phyloP scores from a whole-genome alignment of 371 early-diverging fungal species.

The Mucor racemosus region DNA sequence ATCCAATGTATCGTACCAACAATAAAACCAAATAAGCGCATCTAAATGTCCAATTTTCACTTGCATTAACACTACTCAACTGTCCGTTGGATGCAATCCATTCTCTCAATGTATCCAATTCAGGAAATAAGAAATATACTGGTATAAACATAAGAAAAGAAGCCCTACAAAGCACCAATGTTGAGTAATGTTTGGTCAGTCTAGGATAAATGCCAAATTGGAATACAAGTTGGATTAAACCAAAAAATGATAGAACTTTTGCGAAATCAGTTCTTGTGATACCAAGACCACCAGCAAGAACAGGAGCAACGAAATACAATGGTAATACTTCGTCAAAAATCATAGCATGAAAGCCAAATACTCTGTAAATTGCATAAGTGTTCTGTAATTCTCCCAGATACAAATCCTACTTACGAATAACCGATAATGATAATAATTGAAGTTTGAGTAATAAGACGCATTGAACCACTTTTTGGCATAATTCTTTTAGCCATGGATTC shows the following conservation, averaged over 20 bases:
- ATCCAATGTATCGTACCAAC: slow-evolving; percentile 50
- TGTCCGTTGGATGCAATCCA: slow-evolving; percentile 16
- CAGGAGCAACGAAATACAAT: slow-evolving; percentile 64
- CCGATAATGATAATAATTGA: slow-evolving; percentile 44
- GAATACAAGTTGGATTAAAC: slow-evolving; percentile 52
- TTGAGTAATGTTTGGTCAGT: slow-evolving; percentile 44
- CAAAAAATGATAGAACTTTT: slow-evolving; percentile 49
- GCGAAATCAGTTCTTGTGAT: slow-evolving; percentile 50
- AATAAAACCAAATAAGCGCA: slow-evolving; percentile 42
- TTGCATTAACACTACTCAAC: neutral
- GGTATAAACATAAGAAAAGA: slow-evolving; percentile 46
- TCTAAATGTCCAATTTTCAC: slow-evolving; percentile 24
- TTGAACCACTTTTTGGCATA: slow-evolving; percentile 16
- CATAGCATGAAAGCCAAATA: slow-evolving; percentile 71
- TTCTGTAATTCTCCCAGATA: neutral
- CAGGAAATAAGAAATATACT: slow-evolving; percentile 52
- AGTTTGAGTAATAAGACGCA: slow-evolving; percentile 21
- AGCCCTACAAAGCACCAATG: slow-evolving; percentile 38
- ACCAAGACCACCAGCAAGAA: slow-evolving; percentile 54
- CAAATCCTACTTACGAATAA: slow-evolving; percentile 39
- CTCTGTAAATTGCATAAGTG: slow-evolving; percentile 13
- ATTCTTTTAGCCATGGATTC: neutral
- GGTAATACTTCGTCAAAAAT: slow-evolving; percentile 78
- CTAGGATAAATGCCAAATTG: slow-evolving; percentile 63
- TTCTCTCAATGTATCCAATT: slow-evolving; percentile 34